Evolutionary conservation across 2,329 filamentous ascomycete species (phyloP).

Genomic region (Aaosphaeria pasadenensis): DNA sequence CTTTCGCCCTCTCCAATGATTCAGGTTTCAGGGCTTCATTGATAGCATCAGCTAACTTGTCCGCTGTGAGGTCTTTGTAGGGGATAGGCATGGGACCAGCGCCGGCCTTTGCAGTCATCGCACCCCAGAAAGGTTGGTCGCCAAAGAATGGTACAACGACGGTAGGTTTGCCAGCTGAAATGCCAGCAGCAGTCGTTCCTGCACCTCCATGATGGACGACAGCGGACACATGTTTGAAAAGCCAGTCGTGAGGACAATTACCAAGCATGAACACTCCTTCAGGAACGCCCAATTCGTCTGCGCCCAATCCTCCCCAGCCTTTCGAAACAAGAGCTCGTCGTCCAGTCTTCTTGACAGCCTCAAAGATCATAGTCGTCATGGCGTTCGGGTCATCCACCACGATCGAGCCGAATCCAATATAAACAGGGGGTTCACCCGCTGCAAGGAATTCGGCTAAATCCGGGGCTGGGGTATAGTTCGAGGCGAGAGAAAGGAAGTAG

Average conservation of each 20-base stretch:
- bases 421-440: slow-evolving; percentile 39
- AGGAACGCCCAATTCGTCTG: slow-evolving; percentile 61
- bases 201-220: slow-evolving; percentile 88
- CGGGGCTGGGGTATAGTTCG: slow-evolving; percentile 38
- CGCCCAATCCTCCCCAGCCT: slow-evolving; percentile 83
- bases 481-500: slow-evolving; percentile 39
- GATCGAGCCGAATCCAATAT: slow-evolving; percentile 43
- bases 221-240: slow-evolving; percentile 75
- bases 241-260: slow-evolving; percentile 85
- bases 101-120: slow-evolving; percentile 40
- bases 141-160: slow-evolving; percentile 77
- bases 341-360: slow-evolving; percentile 53
- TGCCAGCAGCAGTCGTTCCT: slow-evolving; percentile 84
- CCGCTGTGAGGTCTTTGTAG: slow-evolving; percentile 38
- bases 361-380: slow-evolving; percentile 41
- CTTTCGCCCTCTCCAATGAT: slow-evolving; percentile 33
- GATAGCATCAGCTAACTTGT: slow-evolving; percentile 37
- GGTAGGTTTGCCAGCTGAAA: slow-evolving; percentile 75
- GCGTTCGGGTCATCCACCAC: slow-evolving; percentile 42
- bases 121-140: slow-evolving; percentile 42
- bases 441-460: slow-evolving; percentile 38
- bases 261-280: slow-evolving; percentile 79
- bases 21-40: slow-evolving; percentile 37
- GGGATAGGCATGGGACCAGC: slow-evolving; percentile 39
- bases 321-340: slow-evolving; percentile 81